Conservation (phyloP, 2,329 filamentous ascomycete genomes). For the Alternaria atra region DNA sequence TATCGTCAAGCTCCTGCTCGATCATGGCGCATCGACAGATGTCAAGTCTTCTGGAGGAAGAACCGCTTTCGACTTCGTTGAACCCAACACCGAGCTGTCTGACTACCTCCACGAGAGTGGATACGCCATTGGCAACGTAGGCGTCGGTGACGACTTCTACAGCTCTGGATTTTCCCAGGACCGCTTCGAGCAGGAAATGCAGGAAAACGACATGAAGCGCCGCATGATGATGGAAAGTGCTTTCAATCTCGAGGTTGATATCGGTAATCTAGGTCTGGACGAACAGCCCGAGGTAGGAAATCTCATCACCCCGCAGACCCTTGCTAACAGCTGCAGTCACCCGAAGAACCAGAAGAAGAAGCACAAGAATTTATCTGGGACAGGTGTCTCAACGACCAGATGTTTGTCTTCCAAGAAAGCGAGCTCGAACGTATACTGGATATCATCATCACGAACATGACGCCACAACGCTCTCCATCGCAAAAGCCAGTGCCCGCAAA, state of each 20-base stretch:
- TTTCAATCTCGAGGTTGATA: conserved; percentile 92
- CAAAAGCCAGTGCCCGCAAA: conserved; percentile 98
- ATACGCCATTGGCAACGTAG: conserved; percentile 84
- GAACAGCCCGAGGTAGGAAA: conserved; percentile 84
- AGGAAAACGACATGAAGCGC: conserved; percentile 92
- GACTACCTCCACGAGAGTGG: conserved; percentile 95
- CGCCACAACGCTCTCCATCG: conserved; percentile 90
- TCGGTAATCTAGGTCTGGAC: conserved; percentile 94
- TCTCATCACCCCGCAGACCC: conserved; percentile 22
- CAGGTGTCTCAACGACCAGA: conserved; percentile 93
- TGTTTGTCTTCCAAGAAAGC: conserved; percentile 98
- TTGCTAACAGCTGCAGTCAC: conserved; percentile 40
- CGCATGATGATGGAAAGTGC: conserved; percentile 99
- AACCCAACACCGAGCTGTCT: conserved; percentile 94
- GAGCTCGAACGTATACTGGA: conserved; percentile 92
- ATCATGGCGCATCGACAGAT: conserved; percentile 94
- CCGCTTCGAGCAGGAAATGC: conserved; percentile 95
- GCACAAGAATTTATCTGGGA: conserved; percentile 96
- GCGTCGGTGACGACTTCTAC: conserved; percentile 90
- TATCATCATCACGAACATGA: conserved; percentile 98
- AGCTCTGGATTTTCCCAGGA: conserved; percentile 91
- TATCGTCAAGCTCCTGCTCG: conserved; percentile 90
- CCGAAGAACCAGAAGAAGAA: conserved; percentile 86
- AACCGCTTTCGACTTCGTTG: conserved; percentile 94
- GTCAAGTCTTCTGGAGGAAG: conserved; percentile 93